Evolutionary conservation across 2,329 filamentous ascomycete genomes (phyloP).

Genomic region (Alternaria consortialis): DNA sequence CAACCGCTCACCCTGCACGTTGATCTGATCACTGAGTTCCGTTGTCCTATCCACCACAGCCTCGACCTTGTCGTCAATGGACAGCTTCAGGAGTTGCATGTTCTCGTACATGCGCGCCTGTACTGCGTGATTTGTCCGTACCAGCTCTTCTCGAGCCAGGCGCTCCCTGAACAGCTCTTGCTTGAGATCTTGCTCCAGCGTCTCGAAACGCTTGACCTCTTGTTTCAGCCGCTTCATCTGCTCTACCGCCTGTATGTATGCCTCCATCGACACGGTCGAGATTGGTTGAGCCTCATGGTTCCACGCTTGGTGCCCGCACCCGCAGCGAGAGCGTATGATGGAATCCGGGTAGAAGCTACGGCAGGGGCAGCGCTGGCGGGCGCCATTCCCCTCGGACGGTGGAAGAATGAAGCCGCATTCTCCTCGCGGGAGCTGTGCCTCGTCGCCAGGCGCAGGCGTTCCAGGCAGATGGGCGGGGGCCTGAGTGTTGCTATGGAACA

Average conservation of each 20-base stretch:
- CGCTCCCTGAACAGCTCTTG: conserved; percentile 49
- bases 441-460: conserved; percentile 36
- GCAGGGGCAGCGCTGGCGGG: conserved; percentile 55
- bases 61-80: conserved; percentile 53
- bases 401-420: conserved; percentile 50
- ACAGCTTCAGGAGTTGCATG: conserved; percentile 49
- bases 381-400: conserved; percentile 32
- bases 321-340: conserved; percentile 53
- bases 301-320: conserved; percentile 60
- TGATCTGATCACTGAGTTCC: conserved; percentile 50
- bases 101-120: conserved; percentile 51
- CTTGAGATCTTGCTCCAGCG: conserved; percentile 49
- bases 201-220: conserved; percentile 45
- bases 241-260: conserved; percentile 48
- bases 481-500: conserved; percentile 49
- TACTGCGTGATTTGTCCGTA: conserved; percentile 43
- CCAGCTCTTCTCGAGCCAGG: conserved; percentile 46
- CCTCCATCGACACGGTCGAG: conserved; percentile 47
- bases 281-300: conserved; percentile 53
- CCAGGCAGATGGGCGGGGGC: conserved; percentile 41
- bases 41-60: conserved; percentile 53
- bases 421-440: conserved; percentile 49
- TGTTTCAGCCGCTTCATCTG: conserved; percentile 49
- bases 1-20: conserved; percentile 47
- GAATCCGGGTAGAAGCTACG: conserved; percentile 55